Base-by-base conservation (phyloP, 352 stramenopile species). In the Phytophthora lateralis region DNA sequence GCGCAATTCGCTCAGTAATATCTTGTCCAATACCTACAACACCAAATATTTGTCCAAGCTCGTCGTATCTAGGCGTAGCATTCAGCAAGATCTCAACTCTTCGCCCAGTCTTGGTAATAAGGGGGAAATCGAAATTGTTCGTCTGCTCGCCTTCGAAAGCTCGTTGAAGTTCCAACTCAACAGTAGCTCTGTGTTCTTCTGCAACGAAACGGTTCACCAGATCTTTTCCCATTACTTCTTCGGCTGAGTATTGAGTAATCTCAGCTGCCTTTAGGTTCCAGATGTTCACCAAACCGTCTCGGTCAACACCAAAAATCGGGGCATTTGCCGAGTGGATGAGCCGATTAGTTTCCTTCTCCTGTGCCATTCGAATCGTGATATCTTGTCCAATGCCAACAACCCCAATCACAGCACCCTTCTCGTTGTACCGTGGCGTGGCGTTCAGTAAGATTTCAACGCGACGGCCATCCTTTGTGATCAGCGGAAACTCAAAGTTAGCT, bases 21-120 rank as follows among this genome's bases (percentile, higher is more conserved):
- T 93, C 85, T 61, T 92, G 82, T 7, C 81, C 83, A 57, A 95
- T 92, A 9, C 85, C 81, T 2, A 91, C 69, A n/a, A 93, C 82
- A 58, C 87, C 89, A 60, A 95, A 80, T 45, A 93, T 82, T n/a
- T 78, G 58, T 37, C 77, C 75, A 24, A 85, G 58, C 27, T 89
- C 77, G 43, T 95, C 73, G 48, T 79, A 85, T 48, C 83, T 63
- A 0, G 82, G 78, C 30, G 84, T 93, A 17, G 86, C 82, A 57
- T 92, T 93, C 6, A 91, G 57, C 46, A 78, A 80, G 39, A 97
- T 68, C 52, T 70, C 62, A 7, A 75, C 67, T 55, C 57, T 63
- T 12, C 76, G 75, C 12, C 71, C 77, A 29, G 63, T 75, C 49
- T 82, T 84, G 3, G 71, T 80, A 11, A 86, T 80, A 0, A 90